phyloP scores from a whole-genome alignment of 495 filamentous ascomycete genomes.

The Lasiosphaeria hispida region DNA sequence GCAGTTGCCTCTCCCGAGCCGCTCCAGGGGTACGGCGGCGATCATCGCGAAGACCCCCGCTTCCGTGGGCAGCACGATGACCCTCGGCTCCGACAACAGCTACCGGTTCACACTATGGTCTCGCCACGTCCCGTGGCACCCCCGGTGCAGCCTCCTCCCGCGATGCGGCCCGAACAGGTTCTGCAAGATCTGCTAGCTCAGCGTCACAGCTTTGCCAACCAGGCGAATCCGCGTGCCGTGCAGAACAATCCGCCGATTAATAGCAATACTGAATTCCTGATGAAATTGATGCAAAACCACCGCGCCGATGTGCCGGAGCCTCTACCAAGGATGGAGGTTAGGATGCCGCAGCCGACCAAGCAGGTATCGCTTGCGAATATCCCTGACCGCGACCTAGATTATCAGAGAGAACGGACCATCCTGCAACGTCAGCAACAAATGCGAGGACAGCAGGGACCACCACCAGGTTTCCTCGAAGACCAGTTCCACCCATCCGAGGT shows the following conservation, averaged over 20 bases:
- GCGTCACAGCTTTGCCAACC: slow-evolving; percentile 43
- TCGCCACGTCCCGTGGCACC: slow-evolving; percentile 39
- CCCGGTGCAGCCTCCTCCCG: slow-evolving; percentile 35
- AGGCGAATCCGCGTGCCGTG: slow-evolving; percentile 33
- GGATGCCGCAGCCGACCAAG: slow-evolving; percentile 32
- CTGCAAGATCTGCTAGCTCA: slow-evolving; percentile 54
- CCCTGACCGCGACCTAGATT: slow-evolving; percentile 43
- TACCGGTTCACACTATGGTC: slow-evolving; percentile 44
- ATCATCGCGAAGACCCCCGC: slow-evolving; percentile 40
- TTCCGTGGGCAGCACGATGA: slow-evolving; percentile 16
- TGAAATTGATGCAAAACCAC: slow-evolving; percentile 52
- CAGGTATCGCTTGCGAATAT: slow-evolving; percentile 27
- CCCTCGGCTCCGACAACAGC: slow-evolving; percentile 11
- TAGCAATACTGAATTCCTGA: slow-evolving; percentile 54
- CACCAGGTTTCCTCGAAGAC: slow-evolving; percentile 44
- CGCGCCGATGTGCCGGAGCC: slow-evolving; percentile 39
- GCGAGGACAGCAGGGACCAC: slow-evolving; percentile 18
- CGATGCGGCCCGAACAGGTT: slow-evolving; percentile 49
- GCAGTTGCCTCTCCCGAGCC: slow-evolving; percentile 40
- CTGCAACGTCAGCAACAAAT: slow-evolving; percentile 27
- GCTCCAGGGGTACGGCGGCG: slow-evolving; percentile 43
- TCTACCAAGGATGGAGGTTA: slow-evolving; percentile 37
- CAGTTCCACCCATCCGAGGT: slow-evolving; percentile 42
- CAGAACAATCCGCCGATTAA: slow-evolving; percentile 42
- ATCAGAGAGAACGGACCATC: slow-evolving; percentile 35